A percentile compares a stretch with the other conserved stretches of the same genome.
These are phyloP conservation scores for Picocystis salinarum DNA, from an alignment of 139 green algal species.

Conservation along the genomic window DNA sequence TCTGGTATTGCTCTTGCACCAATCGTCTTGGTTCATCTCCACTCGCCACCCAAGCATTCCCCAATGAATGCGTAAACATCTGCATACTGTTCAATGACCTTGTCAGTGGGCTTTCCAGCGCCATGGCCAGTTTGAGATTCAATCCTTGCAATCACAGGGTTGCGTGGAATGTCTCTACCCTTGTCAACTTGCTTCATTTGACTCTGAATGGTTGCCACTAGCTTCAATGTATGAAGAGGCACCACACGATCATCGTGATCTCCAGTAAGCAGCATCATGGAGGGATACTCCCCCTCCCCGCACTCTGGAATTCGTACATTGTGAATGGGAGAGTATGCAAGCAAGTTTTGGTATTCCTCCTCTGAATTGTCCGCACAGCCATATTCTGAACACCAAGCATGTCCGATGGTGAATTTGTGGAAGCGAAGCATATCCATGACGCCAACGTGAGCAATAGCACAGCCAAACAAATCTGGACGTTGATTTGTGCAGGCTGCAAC, in stretches of 20 bases:
- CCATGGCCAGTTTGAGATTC: conserved; percentile 58
- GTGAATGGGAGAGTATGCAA: conserved; percentile 59
- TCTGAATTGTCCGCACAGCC: conserved; percentile 45
- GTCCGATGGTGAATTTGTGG: conserved; percentile 78
- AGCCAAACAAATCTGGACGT: conserved; percentile 68
- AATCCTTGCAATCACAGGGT: conserved; percentile 64
- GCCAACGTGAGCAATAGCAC: conserved; percentile 51
- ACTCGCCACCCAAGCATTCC: no score
- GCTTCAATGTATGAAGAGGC: conserved; percentile 71
- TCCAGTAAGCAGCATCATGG: conserved; percentile 61
- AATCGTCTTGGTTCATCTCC: no score
- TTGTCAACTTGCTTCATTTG: conserved; percentile 15
- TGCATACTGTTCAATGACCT: conserved; percentile 43
- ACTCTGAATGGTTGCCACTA: conserved; percentile 60
- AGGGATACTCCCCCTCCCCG: conserved; percentile 48
- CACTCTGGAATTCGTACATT: conserved; percentile 49
- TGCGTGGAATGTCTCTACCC: conserved; percentile 33
- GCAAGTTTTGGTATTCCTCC: conserved; percentile 12
- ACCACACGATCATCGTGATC: conserved; percentile 75
- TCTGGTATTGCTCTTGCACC: no score
- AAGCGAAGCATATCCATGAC: conserved; percentile 82
- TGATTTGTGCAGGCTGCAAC: conserved; percentile 83
- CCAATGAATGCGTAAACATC: conserved; percentile 9
- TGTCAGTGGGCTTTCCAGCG: conserved; percentile 72
- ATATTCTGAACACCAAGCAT: conserved; percentile 45